Percentiles rank a stretch among this genome's conserved stretches.
These are phyloP conservation scores for Aspergillus diversus DNA, from an alignment of 495 filamentous ascomycete genomes.

Conservation along the genomic window DNA sequence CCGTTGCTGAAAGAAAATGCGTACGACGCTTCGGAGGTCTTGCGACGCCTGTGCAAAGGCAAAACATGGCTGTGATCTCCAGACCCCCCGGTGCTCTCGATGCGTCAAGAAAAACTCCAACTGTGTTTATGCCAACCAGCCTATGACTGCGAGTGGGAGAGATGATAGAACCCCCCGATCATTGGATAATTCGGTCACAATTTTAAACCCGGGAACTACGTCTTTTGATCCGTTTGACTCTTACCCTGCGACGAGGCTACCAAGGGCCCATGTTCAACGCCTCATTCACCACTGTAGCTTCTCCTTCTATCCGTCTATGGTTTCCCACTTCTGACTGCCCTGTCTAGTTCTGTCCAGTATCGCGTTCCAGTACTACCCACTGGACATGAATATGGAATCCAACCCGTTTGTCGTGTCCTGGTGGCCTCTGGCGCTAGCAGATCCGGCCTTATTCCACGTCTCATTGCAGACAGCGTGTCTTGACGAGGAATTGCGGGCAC, in stretches of 20 bases:
- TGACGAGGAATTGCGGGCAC: slow-evolving; percentile 52
- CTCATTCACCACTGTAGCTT: slow-evolving; percentile 52
- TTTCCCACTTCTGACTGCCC: slow-evolving; percentile 18
- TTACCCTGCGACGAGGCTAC: slow-evolving; percentile 53
- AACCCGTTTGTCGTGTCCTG: slow-evolving; percentile 58
- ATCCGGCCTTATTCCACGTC: slow-evolving; percentile 57
- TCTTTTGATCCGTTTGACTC: slow-evolving; percentile 55
- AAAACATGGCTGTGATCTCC: slow-evolving; percentile 54
- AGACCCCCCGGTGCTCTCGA: slow-evolving; percentile 52
- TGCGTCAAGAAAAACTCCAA: slow-evolving; percentile 46
- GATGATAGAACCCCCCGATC: not conserved
- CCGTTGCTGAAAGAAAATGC: slow-evolving; percentile 32
- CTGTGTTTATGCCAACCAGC: slow-evolving; percentile 54
- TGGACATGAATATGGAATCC: slow-evolving; percentile 49
- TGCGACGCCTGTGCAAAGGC: slow-evolving; percentile 53
- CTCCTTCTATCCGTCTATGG: not conserved
- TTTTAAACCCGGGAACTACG: slow-evolving; percentile 12
- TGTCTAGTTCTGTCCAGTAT: slow-evolving; percentile 52
- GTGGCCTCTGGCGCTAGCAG: slow-evolving; percentile 55
- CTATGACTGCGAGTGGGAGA: slow-evolving; percentile 30
- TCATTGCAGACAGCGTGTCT: slow-evolving; percentile 57
- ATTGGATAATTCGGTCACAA: not conserved
- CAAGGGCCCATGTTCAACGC: slow-evolving; percentile 46
- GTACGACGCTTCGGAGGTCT: slow-evolving; percentile 51
- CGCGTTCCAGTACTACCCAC: slow-evolving; percentile 57